Evolutionary conservation across 1,139 yeast species (phyloP).

Genomic region (Eremothecium sinecaudum): DNA sequence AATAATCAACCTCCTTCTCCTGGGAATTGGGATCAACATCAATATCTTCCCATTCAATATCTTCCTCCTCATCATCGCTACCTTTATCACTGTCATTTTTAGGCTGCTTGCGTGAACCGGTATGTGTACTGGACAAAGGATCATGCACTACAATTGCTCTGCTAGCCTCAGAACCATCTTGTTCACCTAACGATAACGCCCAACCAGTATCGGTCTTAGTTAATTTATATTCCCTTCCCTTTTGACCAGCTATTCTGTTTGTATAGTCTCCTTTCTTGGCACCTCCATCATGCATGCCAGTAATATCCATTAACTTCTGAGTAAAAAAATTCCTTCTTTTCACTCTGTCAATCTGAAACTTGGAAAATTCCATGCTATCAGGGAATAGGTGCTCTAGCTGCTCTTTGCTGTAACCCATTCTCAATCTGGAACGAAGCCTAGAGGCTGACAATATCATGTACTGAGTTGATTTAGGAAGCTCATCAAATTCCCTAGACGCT

Average conservation of each 20-base stretch:
- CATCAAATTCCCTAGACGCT: conserved; percentile 52
- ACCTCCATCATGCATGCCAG: conserved; percentile 66
- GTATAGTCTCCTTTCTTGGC: conserved; percentile 31
- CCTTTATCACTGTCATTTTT: conserved; percentile 24
- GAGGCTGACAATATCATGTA: conserved; percentile 80
- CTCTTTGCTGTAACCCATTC: conserved; percentile 90
- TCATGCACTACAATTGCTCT: conserved; percentile 42
- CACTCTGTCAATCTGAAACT: conserved; percentile 87
- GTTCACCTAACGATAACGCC: conserved; percentile 58
- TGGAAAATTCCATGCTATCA: conserved; percentile 78
- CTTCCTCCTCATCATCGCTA: conserved; percentile 36
- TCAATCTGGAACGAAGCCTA: conserved; percentile 71
- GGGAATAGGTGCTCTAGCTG: conserved; percentile 78
- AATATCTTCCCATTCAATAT: conserved; percentile 58
- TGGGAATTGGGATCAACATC: conserved; percentile 28
- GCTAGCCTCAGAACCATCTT: conserved; percentile 33
- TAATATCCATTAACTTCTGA: conserved; percentile 72
- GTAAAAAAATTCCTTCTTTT: conserved; percentile 85
- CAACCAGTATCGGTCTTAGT: conserved; percentile 78
- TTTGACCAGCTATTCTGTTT: conserved; percentile 76
- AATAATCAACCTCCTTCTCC: conserved; percentile 29
- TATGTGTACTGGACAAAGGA: conserved; percentile 12
- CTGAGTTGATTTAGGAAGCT: conserved; percentile 70
- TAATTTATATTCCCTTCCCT: conserved; percentile 65
- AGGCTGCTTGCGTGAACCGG: conserved; percentile 13